These are phyloP conservation scores for Wickerhamia fluorescens DNA, from an alignment of 805 yeast species.

Conservation along the genomic window DNA sequence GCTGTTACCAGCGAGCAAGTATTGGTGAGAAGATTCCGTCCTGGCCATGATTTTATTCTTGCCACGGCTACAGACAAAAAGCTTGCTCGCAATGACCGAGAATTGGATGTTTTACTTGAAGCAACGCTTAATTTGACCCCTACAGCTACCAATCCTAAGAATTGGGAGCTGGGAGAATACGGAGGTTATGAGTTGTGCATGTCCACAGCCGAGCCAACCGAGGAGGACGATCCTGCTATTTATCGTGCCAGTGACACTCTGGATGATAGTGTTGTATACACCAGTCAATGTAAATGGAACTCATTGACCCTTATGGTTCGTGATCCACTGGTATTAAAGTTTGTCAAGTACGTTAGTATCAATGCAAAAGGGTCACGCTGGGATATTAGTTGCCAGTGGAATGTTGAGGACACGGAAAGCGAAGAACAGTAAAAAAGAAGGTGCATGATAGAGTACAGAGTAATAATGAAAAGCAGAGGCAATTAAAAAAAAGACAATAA, in stretches of 20 bases:
- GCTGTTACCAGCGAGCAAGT: conserved; percentile 59
- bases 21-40: conserved; percentile 81
- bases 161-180: conserved; percentile 82
- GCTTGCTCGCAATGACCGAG: conserved; percentile 28
- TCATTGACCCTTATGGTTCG: conserved; percentile 67
- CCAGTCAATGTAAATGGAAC: conserved; percentile 82
- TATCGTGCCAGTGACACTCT: conserved; percentile 51
- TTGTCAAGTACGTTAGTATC: conserved; percentile 85
- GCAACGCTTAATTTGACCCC: conserved; percentile 83
- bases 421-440: conserved; percentile 21
- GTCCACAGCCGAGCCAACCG: conserved; percentile 48
- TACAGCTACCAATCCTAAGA: conserved; percentile 40
- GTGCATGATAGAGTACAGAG: background rate
- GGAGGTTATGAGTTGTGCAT: conserved; percentile 95
- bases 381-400: conserved; percentile 84
- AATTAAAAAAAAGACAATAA: background rate
- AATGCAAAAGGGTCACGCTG: conserved; percentile 88
- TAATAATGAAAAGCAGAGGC: background rate
- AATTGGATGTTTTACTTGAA: conserved; percentile 50
- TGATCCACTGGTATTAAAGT: conserved; percentile 82
- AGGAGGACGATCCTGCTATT: conserved; percentile 78
- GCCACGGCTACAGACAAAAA: conserved; percentile 59
- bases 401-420: conserved; percentile 45
- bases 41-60: conserved; percentile 87
- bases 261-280: conserved; percentile 69